These are phyloP conservation scores for Suillus subluteus DNA, from an alignment of 768 basidiomycete genomes.

Conservation along the genomic window DNA sequence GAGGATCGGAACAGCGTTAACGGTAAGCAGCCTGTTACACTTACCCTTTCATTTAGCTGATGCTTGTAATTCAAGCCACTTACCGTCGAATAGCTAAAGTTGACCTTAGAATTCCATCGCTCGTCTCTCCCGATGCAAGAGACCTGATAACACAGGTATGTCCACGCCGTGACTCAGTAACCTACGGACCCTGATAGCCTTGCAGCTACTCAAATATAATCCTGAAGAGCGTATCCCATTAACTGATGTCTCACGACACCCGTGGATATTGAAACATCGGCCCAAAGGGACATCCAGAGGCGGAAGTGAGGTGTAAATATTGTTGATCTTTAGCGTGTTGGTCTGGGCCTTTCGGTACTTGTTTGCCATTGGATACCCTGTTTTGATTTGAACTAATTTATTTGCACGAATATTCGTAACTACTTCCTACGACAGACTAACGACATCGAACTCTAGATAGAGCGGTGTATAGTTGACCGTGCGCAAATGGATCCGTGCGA, in stretches of 20 bases:
- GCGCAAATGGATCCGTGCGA: background rate
- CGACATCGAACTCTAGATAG: background rate
- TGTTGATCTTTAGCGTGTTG: background rate
- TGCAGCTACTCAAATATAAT: constrained; percentile 81
- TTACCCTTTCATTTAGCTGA: constrained; percentile 8
- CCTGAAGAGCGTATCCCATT: constrained; percentile 79
- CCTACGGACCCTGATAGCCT: background rate
- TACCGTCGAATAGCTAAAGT: constrained; percentile 88
- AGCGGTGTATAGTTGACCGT: background rate
- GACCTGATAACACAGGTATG: constrained; percentile 49
- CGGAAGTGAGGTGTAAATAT: constrained; percentile 24
- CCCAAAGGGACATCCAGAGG: constrained; percentile 47
- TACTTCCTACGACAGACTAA: background rate
- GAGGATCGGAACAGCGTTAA: constrained; percentile 81
- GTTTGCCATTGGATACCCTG: background rate
- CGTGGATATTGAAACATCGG: constrained; percentile 81
- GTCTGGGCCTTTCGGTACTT: background rate
- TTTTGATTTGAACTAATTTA: constrained; percentile 3
- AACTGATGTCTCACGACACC: constrained; percentile 74
- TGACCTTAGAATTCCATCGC: constrained; percentile 60
- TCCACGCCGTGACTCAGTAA: constrained; percentile 14
- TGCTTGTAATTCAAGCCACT: constrained; percentile 58
- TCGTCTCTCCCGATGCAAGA: constrained; percentile 46
- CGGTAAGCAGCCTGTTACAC: constrained; percentile 49
- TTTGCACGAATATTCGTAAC: background rate